Conservation (phyloP, 2,329 filamentous ascomycete genomes). For the Arachnopeziza araneosa region DNA sequence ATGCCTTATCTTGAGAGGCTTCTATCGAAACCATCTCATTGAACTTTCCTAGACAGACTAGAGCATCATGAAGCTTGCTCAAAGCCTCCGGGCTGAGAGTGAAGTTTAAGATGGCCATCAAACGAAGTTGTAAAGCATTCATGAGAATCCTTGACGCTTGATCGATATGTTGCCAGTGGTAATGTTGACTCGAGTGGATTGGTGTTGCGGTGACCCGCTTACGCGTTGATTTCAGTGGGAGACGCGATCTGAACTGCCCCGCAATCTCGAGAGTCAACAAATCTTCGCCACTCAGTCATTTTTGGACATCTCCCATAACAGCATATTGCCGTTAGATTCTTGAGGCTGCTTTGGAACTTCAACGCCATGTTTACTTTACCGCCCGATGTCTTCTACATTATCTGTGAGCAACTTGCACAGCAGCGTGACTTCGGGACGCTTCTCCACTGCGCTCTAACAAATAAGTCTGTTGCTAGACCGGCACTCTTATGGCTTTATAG, state of each 20-base stretch:
- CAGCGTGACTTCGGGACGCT: slow-evolving; percentile 54
- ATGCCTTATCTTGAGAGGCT: slow-evolving; percentile 25
- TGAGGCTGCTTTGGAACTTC: neutral
- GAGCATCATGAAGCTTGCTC: slow-evolving; percentile 62
- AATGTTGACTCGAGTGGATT: neutral
- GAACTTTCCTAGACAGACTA: slow-evolving; percentile 73
- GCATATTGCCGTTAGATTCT: too few species aligned
- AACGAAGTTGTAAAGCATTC: neutral
- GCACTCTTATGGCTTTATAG: slow-evolving; percentile 59
- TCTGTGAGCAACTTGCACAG: slow-evolving; percentile 53
- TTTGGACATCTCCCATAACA: too few species aligned
- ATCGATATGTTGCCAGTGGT: too few species aligned
- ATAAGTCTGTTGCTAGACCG: slow-evolving; percentile 49
- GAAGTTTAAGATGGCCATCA: slow-evolving; percentile 63
- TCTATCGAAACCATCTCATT: slow-evolving; percentile 74
- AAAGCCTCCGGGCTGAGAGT: slow-evolving; percentile 70
- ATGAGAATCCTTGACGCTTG: neutral
- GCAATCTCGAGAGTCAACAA: slow-evolving; percentile 3
- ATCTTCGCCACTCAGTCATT: neutral
- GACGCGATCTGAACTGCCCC: slow-evolving; percentile 1
- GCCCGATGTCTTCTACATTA: slow-evolving; percentile 51
- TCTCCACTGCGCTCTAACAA: slow-evolving; percentile 51
- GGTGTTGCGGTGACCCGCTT: neutral
- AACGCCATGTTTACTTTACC: slow-evolving; percentile 10
- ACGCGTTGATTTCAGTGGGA: neutral